Evolutionary conservation across 176 grass and related monocot genomes (phyloP).

Genomic region (Secale cereale): DNA sequence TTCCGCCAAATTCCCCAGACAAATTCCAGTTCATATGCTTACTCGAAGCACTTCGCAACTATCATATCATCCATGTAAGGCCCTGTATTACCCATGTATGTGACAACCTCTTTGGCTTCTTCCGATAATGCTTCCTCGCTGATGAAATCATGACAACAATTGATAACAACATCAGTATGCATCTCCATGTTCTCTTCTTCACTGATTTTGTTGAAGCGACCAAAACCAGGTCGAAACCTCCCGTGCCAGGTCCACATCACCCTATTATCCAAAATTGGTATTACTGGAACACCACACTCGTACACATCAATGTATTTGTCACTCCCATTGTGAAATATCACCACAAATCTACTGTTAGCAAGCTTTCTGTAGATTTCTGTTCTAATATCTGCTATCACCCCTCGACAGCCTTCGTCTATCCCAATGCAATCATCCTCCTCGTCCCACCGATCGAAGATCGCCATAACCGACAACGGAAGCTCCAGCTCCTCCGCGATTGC

Average conservation of each 20-base stretch:
- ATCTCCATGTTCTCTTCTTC: too few species aligned
- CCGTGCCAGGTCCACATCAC: not conserved
- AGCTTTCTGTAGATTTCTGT: fast-evolving
- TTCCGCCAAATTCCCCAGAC: not conserved
- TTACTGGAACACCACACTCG: not conserved
- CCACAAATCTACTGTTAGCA: fast-evolving
- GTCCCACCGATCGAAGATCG: not conserved
- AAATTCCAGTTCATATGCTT: not conserved
- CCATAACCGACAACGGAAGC: not conserved
- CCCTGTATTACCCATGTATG: not conserved
- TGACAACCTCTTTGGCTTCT: not conserved
- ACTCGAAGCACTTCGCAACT: not conserved
- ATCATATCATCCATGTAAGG: not conserved
- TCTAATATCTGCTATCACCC: not conserved
- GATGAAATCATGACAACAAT: not conserved
- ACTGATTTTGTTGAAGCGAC: too few species aligned
- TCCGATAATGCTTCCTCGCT: fast-evolving
- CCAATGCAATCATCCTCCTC: not conserved
- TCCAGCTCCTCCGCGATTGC: not conserved
- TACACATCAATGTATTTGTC: fast-evolving
- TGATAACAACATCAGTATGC: not conserved
- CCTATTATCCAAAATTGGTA: fast-evolving
- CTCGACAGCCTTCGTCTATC: not conserved
- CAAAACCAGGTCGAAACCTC: not conserved
- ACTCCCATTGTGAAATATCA: not conserved